Base-by-base conservation (phyloP, 495 filamentous ascomycete species). In the Xylaria grammica region DNA sequence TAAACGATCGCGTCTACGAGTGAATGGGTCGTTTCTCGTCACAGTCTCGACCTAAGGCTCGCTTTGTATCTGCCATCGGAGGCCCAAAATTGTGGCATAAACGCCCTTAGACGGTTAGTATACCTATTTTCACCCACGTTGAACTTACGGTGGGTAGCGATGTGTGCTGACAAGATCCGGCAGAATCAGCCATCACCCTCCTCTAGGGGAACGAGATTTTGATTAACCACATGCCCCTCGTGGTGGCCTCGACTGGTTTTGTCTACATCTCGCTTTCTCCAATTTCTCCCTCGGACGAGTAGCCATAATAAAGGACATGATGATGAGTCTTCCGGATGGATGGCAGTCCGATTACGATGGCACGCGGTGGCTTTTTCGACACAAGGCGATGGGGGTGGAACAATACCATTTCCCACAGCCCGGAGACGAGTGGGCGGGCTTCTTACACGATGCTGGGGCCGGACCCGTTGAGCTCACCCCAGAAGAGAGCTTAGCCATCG, bases 311-410 rank as follows among this genome's bases (percentile, higher is more conserved):
- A 27, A 32, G 44, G 19, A 19, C 34, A 36, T 22, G 3, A 80
- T 81, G 76, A 56, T 77, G 20, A 62, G 57, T 53, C 75, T 84
- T 32, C 80, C 80, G 0, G 75, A 77, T 20, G 76, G 77, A 58
- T 84, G 81, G 81, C 77, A 82, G 54, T 75, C 69, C 60, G 81
- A 81, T 55, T 82, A 84, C 62, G 81, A 84, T 49, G 79, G 79
- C 29, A 72, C 53, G 30, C 77, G 81, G 13, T 84, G 81, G 81
- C 76, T 80, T 45, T 84, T 78, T 51, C 74, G 77, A 32, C 82
- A 77, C 59, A 79, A 72, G 64, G 72, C 79, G 22, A 82, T 80
- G 13, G 81, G 80, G 0, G 62, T 77, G 30, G 69, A 77, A 19
- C 81, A 84, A 58, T 84, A 77, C 69, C 77, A 75, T 52, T 84